These are phyloP conservation scores for Botrytis fabae DNA, from an alignment of 2,329 filamentous ascomycete genomes.

Conservation along the genomic window DNA sequence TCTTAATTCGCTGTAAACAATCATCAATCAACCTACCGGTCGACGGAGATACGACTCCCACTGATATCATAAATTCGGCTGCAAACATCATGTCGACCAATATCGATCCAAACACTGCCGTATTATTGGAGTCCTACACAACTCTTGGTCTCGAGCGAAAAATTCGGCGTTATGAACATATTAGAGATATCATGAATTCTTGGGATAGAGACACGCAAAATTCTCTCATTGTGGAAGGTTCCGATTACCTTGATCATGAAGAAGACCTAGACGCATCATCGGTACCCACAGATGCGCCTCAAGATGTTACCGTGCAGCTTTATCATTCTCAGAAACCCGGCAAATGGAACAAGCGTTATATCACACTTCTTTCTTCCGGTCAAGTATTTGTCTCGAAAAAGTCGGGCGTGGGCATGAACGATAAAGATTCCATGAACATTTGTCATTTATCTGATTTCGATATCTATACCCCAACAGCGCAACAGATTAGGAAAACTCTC, in stretches of 20 bases:
- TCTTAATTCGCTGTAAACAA: slow-evolving; percentile 71
- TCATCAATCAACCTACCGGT: slow-evolving; percentile 71
- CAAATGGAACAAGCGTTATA: slow-evolving; percentile 84
- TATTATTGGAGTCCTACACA: slow-evolving; percentile 76
- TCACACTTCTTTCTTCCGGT: slow-evolving; percentile 72
- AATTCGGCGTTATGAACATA: slow-evolving; percentile 79
- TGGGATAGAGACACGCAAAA: slow-evolving; percentile 86
- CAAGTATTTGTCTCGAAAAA: slow-evolving; percentile 75
- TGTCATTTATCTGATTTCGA: slow-evolving; percentile 93
- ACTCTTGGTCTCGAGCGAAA: slow-evolving; percentile 78
- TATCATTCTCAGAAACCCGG: slow-evolving; percentile 79
- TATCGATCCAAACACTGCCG: slow-evolving; percentile 64
- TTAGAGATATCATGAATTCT: slow-evolving; percentile 87
- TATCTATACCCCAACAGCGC: slow-evolving; percentile 75
- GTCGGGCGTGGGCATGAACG: slow-evolving; percentile 53
- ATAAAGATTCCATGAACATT: slow-evolving; percentile 68
- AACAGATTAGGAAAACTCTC: slow-evolving; percentile 67
- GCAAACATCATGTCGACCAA: slow-evolving; percentile 61
- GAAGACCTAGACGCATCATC: slow-evolving; percentile 63
- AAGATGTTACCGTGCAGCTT: slow-evolving; percentile 67
- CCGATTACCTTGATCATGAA: slow-evolving; percentile 55
- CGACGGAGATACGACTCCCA: slow-evolving; percentile 69
- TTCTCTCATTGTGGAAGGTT: slow-evolving; percentile 65
- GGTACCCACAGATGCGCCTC: slow-evolving; percentile 64
- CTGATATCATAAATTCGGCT: slow-evolving; percentile 70